Base-by-base conservation (phyloP, 1,284 basidiomycete genomes). In the Coriolopsis trogii region DNA sequence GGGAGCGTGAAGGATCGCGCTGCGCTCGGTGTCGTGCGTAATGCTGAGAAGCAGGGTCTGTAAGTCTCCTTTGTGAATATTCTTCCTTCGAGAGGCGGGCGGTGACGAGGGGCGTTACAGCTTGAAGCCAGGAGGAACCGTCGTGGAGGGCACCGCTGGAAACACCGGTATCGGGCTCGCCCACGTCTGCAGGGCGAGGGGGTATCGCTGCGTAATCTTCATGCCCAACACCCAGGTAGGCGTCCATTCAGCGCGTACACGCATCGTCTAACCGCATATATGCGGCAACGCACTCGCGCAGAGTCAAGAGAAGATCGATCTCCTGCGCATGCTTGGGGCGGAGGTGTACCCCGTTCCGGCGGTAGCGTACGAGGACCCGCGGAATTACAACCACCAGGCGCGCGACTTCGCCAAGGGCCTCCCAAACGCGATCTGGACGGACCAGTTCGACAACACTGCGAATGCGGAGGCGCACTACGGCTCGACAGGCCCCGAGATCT, bases 141-240 rank as follows among this genome's bases (percentile, higher is more conserved):
- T 99, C 51, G 95, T 99, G 10, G 96, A 99, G 73, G 96, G 96
- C 2, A 99, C 96, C 0, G 96, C 96, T 26, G 96, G 96, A n/a
- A 99, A 99, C 76, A 99, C 96, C 6, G 96, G 95, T 45, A 98
- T 98, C 58, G 95, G 95, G 40, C 82, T 98, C 29, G 95, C 95
- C 4, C 95, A 95, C 67, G 93, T 98, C 47, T 98, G 96, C 73
- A 79, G 96, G 63, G 84, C 92, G 23, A 85, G 82, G 61, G 95
- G 97, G 3, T 99, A 99, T 79, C 91, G 88, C 70, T 98, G 96
- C 67, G 95, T 99, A n/a, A 99, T 99, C 67, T 99, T 94, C 82
- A 98, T 99, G 96, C 96, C 96, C 42, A 82, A 98, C 72, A 93
- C 89, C 2, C 95, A 97, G 81, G 91, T 88, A 55, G 23, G 73